Percentiles rank a stretch among this genome's conserved stretches.
phyloP scores from a whole-genome alignment of 2,329 filamentous ascomycete genomes.

The Xylaria sp. region DNA sequence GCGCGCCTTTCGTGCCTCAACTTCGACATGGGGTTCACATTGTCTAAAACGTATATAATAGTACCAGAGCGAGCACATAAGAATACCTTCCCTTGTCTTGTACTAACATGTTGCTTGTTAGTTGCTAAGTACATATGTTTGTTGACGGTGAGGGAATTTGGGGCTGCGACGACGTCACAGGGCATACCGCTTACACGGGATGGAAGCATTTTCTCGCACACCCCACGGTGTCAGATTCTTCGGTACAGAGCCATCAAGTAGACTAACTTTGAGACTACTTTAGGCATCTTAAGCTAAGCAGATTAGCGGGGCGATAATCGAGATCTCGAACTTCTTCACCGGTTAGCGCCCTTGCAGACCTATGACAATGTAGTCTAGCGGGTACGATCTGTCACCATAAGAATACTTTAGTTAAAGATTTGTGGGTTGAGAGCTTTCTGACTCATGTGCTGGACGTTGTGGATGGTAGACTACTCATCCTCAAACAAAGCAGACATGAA shows the following conservation, averaged over 20 bases:
- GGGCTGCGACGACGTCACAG: conserved; percentile 13
- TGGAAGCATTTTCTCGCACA: conserved; percentile 6
- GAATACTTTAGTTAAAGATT: background rate
- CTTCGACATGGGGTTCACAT: background rate
- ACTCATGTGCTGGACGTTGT: conserved; percentile 12
- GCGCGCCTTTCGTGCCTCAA: background rate
- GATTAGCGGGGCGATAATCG: conserved; percentile 33
- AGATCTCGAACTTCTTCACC: conserved; percentile 35
- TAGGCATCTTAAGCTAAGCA: background rate
- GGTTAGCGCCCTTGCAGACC: conserved; percentile 32
- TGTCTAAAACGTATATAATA: background rate
- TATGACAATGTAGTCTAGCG: conserved; percentile 22
- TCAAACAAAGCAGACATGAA: conserved; percentile 5
- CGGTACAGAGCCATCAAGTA: background rate
- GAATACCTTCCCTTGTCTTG: background rate
- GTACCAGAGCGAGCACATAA: background rate
- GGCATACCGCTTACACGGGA: background rate
- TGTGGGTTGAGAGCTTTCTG: background rate
- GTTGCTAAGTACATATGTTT: background rate
- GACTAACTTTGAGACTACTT: background rate
- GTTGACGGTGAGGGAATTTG: background rate
- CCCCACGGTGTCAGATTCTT: conserved; percentile 23
- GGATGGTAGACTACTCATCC: background rate
- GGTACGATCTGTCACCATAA: conserved; percentile 19
- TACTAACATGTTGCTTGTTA: no score